Evolutionary conservation across 2,329 filamentous ascomycete species (phyloP), one percentile per base, ranked within the genome.

Genomic region (Aschersonia sp.): DNA sequence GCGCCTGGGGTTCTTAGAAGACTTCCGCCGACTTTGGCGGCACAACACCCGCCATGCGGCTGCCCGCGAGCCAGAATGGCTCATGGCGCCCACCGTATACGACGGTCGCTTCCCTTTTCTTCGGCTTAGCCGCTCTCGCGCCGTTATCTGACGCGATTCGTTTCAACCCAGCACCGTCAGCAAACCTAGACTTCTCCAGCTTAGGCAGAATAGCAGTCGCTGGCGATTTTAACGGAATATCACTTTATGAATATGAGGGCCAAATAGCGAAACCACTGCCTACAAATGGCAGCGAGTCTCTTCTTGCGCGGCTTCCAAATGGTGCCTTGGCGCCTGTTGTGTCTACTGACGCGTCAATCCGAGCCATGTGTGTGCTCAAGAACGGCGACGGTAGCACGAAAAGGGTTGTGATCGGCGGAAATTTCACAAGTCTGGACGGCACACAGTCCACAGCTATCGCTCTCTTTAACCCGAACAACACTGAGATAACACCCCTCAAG

Each of bases 221-320:
- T 1, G 92, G 92, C 56, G 83, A 96, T 65, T 98, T 95, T 62
- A 80, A 86, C 58, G 87, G 88, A 47, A 85, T 97, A 57, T 96
- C 92, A 10, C 70, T 96, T 40, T 97, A 92, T 68, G 72, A 89
- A 60, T 97, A 81, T 58, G 73, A 83, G 58, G 86, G 84, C 52
- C 90, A 98, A 63, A 81, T 72, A 50, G 79, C 90, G 63, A 70
- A 73, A 51, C 67, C 75, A 12, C 76, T 79, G 56, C 79, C 68
- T 57, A 78, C 75, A 50, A 88, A 94, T 70, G 87, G 85, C 60
- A 87, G 82, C 57, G 80, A 89, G 59, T 83, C 86, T 14, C 76
- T 98, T 41, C 75, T 96, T 47, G 79, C 83, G 22, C 79, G 82
- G 46, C 78, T 94, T 54, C 90, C 92, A 4, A 92, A 95, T 66